Percentiles rank a stretch among this genome's conserved stretches.
phyloP scores from a whole-genome alignment of 139 green algal species.

The Marvania coccoides region DNA sequence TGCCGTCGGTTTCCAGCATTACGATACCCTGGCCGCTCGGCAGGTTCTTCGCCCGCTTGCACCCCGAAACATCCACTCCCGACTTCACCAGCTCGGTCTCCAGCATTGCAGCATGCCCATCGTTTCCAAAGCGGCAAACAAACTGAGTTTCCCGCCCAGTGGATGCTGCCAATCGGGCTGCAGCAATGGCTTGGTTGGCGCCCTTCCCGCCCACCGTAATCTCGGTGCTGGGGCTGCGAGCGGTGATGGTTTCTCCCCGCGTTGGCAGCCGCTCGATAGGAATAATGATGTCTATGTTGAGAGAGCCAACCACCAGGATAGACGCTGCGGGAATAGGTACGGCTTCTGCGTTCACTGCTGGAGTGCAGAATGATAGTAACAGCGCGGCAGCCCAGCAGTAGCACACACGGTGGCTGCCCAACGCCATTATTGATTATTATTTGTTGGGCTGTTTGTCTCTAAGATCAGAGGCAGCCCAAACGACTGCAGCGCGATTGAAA shows the following conservation, averaged over 20 bases:
- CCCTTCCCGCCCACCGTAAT: constrained; percentile 40
- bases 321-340: background rate
- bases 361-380: no score
- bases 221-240: background rate
- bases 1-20: constrained; percentile 52
- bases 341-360: no score
- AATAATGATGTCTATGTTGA: constrained; percentile 42
- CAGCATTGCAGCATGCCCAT: constrained; percentile 32
- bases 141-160: constrained; percentile 11
- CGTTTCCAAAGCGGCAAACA: constrained; percentile 45
- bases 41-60: background rate
- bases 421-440: no score
- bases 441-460: no score
- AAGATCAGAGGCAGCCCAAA: no score
- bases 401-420: no score
- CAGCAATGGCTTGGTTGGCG: constrained; percentile 60
- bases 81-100: constrained; percentile 20
- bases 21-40: constrained; percentile 54
- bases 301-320: constrained; percentile 26
- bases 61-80: constrained; percentile 36
- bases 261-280: constrained; percentile 24
- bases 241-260: constrained; percentile 28
- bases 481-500: no score
- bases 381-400: no score
- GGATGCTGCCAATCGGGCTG: constrained; percentile 14